Evolutionary conservation across 768 basidiomycete species (phyloP).

Genomic region (Gloeostereum incarnatum): DNA sequence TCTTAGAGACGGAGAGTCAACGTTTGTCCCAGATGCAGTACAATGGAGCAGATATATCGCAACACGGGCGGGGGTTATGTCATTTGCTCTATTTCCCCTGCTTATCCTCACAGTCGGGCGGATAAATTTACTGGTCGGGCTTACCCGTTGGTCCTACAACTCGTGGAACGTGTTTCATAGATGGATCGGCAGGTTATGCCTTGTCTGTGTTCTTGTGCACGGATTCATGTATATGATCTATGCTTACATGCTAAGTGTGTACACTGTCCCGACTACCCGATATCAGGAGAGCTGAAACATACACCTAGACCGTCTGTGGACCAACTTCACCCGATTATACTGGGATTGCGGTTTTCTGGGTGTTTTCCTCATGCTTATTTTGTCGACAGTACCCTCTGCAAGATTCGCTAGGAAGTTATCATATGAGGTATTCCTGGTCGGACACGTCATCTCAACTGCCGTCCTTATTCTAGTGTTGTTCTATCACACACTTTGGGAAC

Average conservation of each 20-base stretch:
- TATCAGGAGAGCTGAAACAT: background rate
- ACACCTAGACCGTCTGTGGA: background rate
- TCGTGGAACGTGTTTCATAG: slow-evolving; percentile 6
- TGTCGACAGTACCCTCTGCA: slow-evolving; percentile 1
- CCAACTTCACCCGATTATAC: background rate
- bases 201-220: slow-evolving; percentile 1
- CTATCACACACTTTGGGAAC: slow-evolving; percentile 4
- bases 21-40: background rate
- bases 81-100: slow-evolving; percentile 3
- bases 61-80: background rate
- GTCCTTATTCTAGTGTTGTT: background rate
- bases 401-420: slow-evolving; percentile 1
- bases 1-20: background rate
- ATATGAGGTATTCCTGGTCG: slow-evolving; percentile 2
- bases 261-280: background rate
- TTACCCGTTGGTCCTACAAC: slow-evolving; percentile 3
- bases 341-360: slow-evolving; percentile 4
- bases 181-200: slow-evolving; percentile 1
- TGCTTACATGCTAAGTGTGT: background rate
- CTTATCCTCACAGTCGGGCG: slow-evolving; percentile 2
- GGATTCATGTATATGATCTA: background rate
- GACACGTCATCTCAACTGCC: background rate
- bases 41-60: slow-evolving; percentile 1
- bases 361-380: background rate
- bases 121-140: slow-evolving; percentile 3